Percentiles rank a stretch among this genome's conserved stretches.
phyloP scores from a whole-genome alignment of 1,284 basidiomycete genomes.

The Ustilago loliicola region DNA sequence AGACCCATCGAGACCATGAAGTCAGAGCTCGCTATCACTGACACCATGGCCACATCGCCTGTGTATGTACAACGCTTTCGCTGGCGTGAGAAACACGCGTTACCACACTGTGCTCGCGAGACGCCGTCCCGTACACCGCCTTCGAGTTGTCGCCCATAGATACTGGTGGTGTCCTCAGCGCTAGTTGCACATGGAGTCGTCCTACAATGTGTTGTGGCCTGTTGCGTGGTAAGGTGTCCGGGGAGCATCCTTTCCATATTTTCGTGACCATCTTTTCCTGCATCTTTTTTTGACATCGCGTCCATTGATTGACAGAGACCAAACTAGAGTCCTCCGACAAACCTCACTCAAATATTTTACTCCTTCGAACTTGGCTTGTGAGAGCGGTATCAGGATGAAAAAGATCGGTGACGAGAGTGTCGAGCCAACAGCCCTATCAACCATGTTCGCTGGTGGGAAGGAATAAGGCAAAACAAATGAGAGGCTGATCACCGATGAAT shows the following conservation, averaged over 20 bases:
- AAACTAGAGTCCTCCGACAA: too few species aligned
- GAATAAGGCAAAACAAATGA: too few species aligned
- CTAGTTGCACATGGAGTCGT: too few species aligned
- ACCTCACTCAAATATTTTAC: too few species aligned
- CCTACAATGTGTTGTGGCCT: neutral
- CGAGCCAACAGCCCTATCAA: too few species aligned
- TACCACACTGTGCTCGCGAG: conserved; percentile 1
- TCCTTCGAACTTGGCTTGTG: too few species aligned
- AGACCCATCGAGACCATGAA: neutral
- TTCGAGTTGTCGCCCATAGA: neutral
- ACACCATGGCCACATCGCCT: neutral
- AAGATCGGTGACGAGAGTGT: too few species aligned
- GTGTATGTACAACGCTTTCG: neutral
- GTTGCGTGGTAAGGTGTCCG: neutral
- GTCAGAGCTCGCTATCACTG: neutral
- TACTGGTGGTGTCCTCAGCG: neutral
- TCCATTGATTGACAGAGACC: neutral
- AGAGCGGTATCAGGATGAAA: too few species aligned
- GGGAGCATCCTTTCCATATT: neutral
- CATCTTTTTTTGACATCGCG: neutral
- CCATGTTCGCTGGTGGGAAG: too few species aligned
- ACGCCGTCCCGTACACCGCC: neutral
- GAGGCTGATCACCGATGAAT: too few species aligned
- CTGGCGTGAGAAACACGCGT: conserved; percentile 24
- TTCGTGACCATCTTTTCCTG: neutral